A percentile compares a stretch with the other conserved stretches of the same genome.
Evolutionary conservation across 352 stramenopile genomes (phyloP).

Genomic region (Thraustochytrium sp.): DNA sequence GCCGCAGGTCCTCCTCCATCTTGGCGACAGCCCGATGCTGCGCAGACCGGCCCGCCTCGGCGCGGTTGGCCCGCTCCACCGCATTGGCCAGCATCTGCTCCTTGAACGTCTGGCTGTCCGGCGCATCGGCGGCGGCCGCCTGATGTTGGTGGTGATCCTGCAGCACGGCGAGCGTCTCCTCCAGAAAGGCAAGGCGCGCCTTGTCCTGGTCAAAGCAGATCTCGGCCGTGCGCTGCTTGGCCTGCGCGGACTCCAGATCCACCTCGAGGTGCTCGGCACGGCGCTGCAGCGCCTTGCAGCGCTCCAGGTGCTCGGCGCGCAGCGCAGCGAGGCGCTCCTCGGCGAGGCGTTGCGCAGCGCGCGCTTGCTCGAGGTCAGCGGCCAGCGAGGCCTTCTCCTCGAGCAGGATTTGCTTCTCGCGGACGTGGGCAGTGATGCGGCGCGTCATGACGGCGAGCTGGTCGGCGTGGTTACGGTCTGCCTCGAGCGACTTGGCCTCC

Average conservation of each 20-base stretch:
- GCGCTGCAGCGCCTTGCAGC: neutral
- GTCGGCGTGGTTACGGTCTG: neutral
- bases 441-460: constrained; percentile 23
- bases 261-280: neutral
- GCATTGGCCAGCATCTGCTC: neutral
- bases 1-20: neutral
- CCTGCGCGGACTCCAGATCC: neutral
- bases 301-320: neutral
- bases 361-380: neutral
- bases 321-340: neutral
- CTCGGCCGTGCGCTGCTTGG: neutral
- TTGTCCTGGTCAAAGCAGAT: neutral
- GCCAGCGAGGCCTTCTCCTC: constrained; percentile 4
- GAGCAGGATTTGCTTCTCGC: constrained; percentile 14
- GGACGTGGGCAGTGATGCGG: constrained; percentile 23
- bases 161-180: neutral
- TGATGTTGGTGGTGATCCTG: neutral
- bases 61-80: neutral
- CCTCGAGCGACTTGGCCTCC: neutral
- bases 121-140: neutral
- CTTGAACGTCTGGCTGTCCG: neutral
- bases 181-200: neutral
- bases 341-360: neutral
- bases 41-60: neutral
- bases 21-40: neutral